Evolutionary conservation across 257 asterid genomes (phyloP).

Genomic region (Misopates orontium): DNA sequence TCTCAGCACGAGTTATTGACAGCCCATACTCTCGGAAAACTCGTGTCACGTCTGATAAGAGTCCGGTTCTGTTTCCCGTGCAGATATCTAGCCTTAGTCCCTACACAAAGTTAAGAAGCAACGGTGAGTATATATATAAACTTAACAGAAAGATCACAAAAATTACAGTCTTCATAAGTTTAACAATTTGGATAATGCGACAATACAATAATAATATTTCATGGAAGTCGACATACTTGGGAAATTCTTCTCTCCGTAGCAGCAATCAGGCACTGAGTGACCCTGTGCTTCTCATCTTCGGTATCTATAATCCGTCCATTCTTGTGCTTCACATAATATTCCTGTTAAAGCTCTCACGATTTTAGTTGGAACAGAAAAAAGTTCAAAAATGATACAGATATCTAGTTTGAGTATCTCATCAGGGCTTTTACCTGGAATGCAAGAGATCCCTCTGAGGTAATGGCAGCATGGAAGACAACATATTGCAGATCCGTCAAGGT

Average conservation of each 20-base stretch:
- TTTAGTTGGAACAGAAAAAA: background rate
- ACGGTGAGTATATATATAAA: background rate
- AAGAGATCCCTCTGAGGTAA: slow-evolving; percentile 61
- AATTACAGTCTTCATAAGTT: too few relatives aligned
- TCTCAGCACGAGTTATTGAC: slow-evolving; percentile 68
- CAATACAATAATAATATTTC: too few relatives aligned
- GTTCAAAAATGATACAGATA: background rate
- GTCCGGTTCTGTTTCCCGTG: slow-evolving; percentile 59
- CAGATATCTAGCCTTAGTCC: slow-evolving; percentile 64
- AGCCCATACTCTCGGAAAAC: slow-evolving; percentile 78
- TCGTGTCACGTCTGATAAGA: slow-evolving; percentile 71
- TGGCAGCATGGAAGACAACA: slow-evolving; percentile 76
- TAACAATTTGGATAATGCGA: too few relatives aligned
- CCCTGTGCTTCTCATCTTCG: slow-evolving; percentile 51
- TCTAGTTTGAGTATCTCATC: background rate
- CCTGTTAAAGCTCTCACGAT: too few relatives aligned
- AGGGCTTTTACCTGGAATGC: slow-evolving; percentile 65
- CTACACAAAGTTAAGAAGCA: slow-evolving; percentile 33
- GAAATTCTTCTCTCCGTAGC: slow-evolving; percentile 80
- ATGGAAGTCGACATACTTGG: slow-evolving; percentile 41
- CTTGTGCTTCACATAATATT: slow-evolving; percentile 64
- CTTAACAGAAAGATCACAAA: too few relatives aligned
- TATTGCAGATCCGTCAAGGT: slow-evolving; percentile 70
- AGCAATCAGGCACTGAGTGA: slow-evolving; percentile 67
- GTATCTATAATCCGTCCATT: slow-evolving; percentile 50